phyloP scores from a whole-genome alignment of 108 stramenopile species.

The Phaeodactylum tricornutum region DNA sequence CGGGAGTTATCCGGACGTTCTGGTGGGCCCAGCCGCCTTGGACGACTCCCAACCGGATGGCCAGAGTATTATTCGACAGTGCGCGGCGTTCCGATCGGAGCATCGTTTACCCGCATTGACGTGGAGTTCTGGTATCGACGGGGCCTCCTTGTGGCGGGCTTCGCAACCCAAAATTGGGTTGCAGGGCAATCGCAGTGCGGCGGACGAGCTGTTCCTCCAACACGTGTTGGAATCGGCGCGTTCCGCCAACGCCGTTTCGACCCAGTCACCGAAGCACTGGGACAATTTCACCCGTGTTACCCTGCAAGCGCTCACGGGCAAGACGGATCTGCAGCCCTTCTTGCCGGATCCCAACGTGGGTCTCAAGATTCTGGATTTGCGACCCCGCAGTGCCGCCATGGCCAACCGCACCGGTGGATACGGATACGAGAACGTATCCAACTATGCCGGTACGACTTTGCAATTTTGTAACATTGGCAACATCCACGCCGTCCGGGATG shows the following conservation, averaged over 20 bases:
- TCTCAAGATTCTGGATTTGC: conserved; percentile 84
- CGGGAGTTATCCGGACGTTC: conserved; percentile 72
- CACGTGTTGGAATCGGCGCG: conserved; percentile 66
- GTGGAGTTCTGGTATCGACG: conserved; percentile 63
- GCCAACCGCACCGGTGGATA: conserved; percentile 84
- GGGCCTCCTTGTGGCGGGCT: conserved; percentile 87
- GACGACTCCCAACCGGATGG: conserved; percentile 37
- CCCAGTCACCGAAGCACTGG: conserved; percentile 14
- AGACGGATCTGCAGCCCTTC: conserved; percentile 32
- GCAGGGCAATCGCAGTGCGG: conserved; percentile 75
- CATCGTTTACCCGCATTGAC: conserved; percentile 84
- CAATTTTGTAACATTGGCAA: conserved; percentile 82
- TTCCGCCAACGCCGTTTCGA: conserved; percentile 33
- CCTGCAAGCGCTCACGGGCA: conserved; percentile 42
- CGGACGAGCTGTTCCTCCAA: conserved; percentile 76
- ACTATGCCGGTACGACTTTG: conserved; percentile 66
- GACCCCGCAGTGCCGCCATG: conserved; percentile 76
- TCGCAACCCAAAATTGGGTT: conserved; percentile 96
- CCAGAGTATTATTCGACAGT: conserved; percentile 47
- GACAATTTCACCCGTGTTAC: background rate
- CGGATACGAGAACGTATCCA: conserved; percentile 84
- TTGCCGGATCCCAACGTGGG: conserved; percentile 17
- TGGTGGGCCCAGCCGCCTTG: conserved; percentile 80
- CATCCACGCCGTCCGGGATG: conserved; percentile 83
- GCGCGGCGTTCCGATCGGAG: conserved; percentile 79